Base-by-base conservation (phyloP, 164 flowering plant species). In the Akebia trifoliata region DNA sequence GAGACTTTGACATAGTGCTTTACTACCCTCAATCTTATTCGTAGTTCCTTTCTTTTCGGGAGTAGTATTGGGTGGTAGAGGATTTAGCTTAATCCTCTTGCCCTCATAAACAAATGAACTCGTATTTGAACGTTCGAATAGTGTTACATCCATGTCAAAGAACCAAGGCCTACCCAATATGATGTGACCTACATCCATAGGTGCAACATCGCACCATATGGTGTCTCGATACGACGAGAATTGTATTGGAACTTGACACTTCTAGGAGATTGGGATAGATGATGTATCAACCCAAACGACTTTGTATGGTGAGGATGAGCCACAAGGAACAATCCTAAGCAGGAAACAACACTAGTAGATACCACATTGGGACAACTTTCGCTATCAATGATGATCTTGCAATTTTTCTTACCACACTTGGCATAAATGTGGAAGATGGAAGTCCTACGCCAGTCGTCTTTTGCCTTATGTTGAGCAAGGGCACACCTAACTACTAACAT, bases 91-190 rank as follows among this genome's bases (percentile, higher is more conserved):
- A 2, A 46, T 24, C 8, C 14, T 46, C 31, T 46, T 46, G 2
- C 28, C 50, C 10, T 50, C 35, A 29, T 10, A 8, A 11, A 28
- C 15, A 15, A 50, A 50, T 3, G 35, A 1, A 14, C 37, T 28
- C 4, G 6, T 28, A 15, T 50, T 50, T 7, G 18, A 28, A 2
- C 35, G 17, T 4, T 35, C 37, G 5, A 28, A 28, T 4, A 28
- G 9, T 4, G 54, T 50, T 1, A 28, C 18, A 26, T 50, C 54
- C 35, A 28, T 3, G 20, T 50, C 54, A 28, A 12, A 50, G 1
- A 50, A 21, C 17, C 37, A 50, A 12, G 54, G 54, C 54, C 54
- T 26, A 15, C 54, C 36, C 20, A 50, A 50, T 0, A 50, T 50
- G n/a, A 50, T 28, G 35, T 50, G 20, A 14, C 20, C 34, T 3